These are phyloP conservation scores for Copromyces sp. DNA, from an alignment of 495 filamentous ascomycete species.

Conservation along the genomic window DNA sequence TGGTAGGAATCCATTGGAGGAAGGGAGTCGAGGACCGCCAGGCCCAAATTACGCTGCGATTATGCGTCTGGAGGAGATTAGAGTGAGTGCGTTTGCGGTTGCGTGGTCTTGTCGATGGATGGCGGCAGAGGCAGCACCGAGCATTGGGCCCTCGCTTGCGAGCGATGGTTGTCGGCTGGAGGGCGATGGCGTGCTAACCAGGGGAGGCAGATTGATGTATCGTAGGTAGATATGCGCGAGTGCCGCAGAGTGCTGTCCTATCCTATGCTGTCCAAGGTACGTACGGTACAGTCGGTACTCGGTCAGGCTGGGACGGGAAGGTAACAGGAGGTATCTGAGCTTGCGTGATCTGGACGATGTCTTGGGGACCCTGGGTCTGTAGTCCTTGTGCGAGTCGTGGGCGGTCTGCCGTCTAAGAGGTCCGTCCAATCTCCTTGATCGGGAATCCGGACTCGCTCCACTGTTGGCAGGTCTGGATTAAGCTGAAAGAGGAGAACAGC, in stretches of 20 bases:
- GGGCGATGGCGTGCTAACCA: slow-evolving; percentile 25
- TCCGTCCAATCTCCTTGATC: neutral
- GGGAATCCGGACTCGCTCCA: neutral
- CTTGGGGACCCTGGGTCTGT: neutral
- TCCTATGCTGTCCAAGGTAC: neutral
- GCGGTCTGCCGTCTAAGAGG: neutral
- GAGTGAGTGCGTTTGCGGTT: slow-evolving; percentile 8
- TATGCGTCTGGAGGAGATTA: neutral
- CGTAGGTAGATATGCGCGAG: slow-evolving; percentile 1
- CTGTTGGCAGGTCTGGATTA: neutral
- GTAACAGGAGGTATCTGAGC: neutral
- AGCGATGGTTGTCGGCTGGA: slow-evolving; percentile 12
- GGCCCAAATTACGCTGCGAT: neutral
- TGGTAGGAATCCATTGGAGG: slow-evolving; percentile 14
- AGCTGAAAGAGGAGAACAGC: neutral
- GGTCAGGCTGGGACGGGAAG: neutral
- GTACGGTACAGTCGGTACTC: neutral
- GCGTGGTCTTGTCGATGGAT: slow-evolving; percentile 18
- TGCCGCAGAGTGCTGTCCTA: slow-evolving; percentile 13
- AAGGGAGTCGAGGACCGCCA: slow-evolving; percentile 9
- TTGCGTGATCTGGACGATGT: neutral
- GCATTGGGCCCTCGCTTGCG: slow-evolving; percentile 22
- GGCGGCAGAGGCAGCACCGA: slow-evolving; percentile 11
- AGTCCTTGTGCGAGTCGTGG: neutral
- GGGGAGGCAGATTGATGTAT: slow-evolving; percentile 7